phyloP scores from a whole-genome alignment of 2,329 filamentous ascomycete genomes.

The Chaetomium globosum region DNA sequence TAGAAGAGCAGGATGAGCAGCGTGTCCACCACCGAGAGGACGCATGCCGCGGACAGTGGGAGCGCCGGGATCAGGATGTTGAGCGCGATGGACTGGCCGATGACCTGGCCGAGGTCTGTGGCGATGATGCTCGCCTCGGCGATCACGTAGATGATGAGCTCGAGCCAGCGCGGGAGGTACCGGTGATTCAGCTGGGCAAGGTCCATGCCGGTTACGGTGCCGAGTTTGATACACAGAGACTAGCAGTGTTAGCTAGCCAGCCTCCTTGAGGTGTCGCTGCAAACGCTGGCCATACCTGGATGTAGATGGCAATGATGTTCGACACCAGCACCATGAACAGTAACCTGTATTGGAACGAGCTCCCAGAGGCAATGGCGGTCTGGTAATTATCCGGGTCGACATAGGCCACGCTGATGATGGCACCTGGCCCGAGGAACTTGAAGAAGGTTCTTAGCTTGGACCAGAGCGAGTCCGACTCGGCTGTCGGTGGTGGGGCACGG shows the following conservation, averaged over 20 bases:
- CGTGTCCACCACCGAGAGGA: slow-evolving; percentile 68
- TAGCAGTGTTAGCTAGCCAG: slow-evolving; percentile 39
- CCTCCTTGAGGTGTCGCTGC: background rate
- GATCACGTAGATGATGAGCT: slow-evolving; percentile 62
- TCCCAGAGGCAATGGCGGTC: slow-evolving; percentile 69
- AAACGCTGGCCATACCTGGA: slow-evolving; percentile 49
- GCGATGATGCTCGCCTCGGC: slow-evolving; percentile 70
- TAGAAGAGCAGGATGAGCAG: slow-evolving; percentile 70
- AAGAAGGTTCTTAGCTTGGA: slow-evolving; percentile 47
- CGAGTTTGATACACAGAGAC: slow-evolving; percentile 68
- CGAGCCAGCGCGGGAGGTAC: slow-evolving; percentile 67
- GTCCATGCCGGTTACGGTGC: slow-evolving; percentile 68
- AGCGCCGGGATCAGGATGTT: slow-evolving; percentile 66
- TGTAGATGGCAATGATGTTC: slow-evolving; percentile 68
- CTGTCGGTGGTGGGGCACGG: background rate
- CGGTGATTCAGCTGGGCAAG: slow-evolving; percentile 67
- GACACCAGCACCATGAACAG: slow-evolving; percentile 70
- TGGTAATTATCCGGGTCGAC: slow-evolving; percentile 69
- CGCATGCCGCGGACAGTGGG: slow-evolving; percentile 68
- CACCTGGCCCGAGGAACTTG: slow-evolving; percentile 67
- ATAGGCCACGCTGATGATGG: slow-evolving; percentile 64
- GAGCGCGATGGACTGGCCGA: slow-evolving; percentile 70
- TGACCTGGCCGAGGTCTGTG: slow-evolving; percentile 66
- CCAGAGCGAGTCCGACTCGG: background rate
- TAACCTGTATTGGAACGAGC: slow-evolving; percentile 65